These are phyloP conservation scores for Irpex lacteus DNA, from an alignment of 1,284 basidiomycete genomes.

Conservation along the genomic window DNA sequence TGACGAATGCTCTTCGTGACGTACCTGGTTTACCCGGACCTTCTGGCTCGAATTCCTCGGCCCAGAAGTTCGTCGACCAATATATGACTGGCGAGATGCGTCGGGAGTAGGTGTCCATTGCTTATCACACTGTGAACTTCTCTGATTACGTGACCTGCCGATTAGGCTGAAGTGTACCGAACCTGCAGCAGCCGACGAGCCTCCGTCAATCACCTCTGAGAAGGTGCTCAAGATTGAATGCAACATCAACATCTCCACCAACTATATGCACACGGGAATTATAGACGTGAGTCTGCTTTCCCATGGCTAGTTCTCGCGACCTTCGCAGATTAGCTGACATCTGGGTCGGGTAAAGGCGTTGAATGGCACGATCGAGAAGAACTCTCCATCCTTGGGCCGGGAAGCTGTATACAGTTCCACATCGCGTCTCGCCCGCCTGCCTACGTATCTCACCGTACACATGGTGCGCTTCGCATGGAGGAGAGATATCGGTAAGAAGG, in stretches of 20 bases:
- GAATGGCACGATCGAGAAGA: slow-evolving; percentile 85
- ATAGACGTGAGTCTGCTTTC: slow-evolving; percentile 59
- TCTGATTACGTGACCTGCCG: background rate
- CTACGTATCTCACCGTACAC: slow-evolving; percentile 83
- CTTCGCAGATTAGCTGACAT: background rate
- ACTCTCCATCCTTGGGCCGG: slow-evolving; percentile 75
- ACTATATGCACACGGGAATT: slow-evolving; percentile 89
- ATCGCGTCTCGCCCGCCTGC: slow-evolving; percentile 82
- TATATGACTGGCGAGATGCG: slow-evolving; percentile 82
- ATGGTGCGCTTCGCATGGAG: slow-evolving; percentile 98
- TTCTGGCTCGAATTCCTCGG: slow-evolving; percentile 24
- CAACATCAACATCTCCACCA: slow-evolving; percentile 85
- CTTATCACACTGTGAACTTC: background rate
- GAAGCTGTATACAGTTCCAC: slow-evolving; percentile 84
- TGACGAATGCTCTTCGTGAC: slow-evolving; percentile 77
- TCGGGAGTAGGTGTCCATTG: slow-evolving; percentile 61
- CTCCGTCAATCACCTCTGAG: slow-evolving; percentile 63
- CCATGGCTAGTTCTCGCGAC: background rate
- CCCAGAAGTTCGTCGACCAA: slow-evolving; percentile 75
- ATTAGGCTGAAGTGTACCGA: slow-evolving; percentile 57
- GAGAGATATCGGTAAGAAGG: slow-evolving; percentile 86
- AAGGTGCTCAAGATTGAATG: slow-evolving; percentile 89
- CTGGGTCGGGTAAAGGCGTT: slow-evolving; percentile 53
- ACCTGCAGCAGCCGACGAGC: slow-evolving; percentile 78
- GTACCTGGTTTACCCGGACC: slow-evolving; percentile 47